Evolutionary conservation across 2,329 filamentous ascomycete species (phyloP).

Genomic region (Sarocladiaceae sp.): DNA sequence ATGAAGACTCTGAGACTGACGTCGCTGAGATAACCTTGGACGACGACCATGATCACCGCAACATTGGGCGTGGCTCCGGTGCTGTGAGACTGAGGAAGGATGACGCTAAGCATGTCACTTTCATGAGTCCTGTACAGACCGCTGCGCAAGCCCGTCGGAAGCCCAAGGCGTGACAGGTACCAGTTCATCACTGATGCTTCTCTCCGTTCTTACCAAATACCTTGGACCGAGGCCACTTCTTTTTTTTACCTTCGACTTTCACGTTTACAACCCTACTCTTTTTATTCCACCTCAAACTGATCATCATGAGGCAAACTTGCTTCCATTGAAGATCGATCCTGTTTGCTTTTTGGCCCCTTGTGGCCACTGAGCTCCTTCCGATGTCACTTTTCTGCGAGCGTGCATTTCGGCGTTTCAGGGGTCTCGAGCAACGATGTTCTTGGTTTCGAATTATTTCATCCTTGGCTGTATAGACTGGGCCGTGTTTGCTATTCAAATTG

Average conservation of each 20-base stretch:
- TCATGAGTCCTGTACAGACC: constrained; percentile 43
- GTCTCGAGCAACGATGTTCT: neutral
- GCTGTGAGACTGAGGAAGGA: constrained; percentile 50
- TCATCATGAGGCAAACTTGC: no score
- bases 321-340: no score
- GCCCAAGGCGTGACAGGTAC: constrained; percentile 25
- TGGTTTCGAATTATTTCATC: neutral
- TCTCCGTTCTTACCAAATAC: no score
- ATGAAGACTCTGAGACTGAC: constrained; percentile 56
- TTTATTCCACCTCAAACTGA: constrained; percentile 10
- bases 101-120: constrained; percentile 51
- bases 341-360: neutral
- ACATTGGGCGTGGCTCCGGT: constrained; percentile 35
- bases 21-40: constrained; percentile 60
- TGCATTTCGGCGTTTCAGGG: neutral
- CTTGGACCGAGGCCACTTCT: neutral
- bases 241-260: constrained; percentile 2
- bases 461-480: constrained; percentile 5
- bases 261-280: constrained; percentile 9
- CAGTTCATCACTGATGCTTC: no score
- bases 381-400: constrained; percentile 2
- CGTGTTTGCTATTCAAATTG: neutral
- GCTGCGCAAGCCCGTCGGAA: constrained; percentile 4
- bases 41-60: constrained; percentile 46
- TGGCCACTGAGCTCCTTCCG: neutral